Evolutionary conservation across 306 rosid genomes (phyloP), one percentile per base, ranked within the genome.

Genomic region (Gastrolobium bilobum): DNA sequence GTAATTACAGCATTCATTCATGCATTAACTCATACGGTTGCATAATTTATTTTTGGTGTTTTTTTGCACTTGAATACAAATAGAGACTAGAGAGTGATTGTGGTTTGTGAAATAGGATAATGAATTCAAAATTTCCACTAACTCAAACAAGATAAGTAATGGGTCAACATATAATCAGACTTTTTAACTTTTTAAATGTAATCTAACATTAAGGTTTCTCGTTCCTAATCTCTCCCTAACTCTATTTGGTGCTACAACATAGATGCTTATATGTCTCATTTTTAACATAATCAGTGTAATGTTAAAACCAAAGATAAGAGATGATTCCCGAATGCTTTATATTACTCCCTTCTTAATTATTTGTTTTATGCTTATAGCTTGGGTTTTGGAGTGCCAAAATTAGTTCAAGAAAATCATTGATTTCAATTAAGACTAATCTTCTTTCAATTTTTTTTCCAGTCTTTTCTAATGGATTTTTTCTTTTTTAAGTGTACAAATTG

Each of bases 1-100:
- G 65, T 72, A 39, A 29, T 35, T 56, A 54, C 26, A 54, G 7
- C 63, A 37, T 4, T 3, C 26, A 7, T 5, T 33, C 47, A 44
- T 14, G 59, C 59, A 59, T 58, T 43, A 44, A 74, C 10, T 46
- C 38, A 0, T 10, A 60, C 34, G 44, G 30, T 13, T 73, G 44
- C 78, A 73, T 29, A 73, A 40, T 51, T 14, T 20, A 4, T 3
- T 1, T 31, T 7, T 13, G 10, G 29, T 31, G 42, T 30, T 47
- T 68, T 48, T 29, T 30, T 73, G 68, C 78, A 73, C 14, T 57
- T 43, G 30, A 73, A 31, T 30, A 29, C 52, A 65, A 40, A 6
- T 9, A 70, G 76, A 20, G 64, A 52, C 54, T 15, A 58, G 14
- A 30, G 56, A 61, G 58, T 59, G 59, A 47, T 15, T n/a, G n/a